Evolutionary conservation across 1,284 basidiomycete genomes (phyloP), one percentile per base, ranked within the genome.

Genomic region (Ustilago vetiveriae): DNA sequence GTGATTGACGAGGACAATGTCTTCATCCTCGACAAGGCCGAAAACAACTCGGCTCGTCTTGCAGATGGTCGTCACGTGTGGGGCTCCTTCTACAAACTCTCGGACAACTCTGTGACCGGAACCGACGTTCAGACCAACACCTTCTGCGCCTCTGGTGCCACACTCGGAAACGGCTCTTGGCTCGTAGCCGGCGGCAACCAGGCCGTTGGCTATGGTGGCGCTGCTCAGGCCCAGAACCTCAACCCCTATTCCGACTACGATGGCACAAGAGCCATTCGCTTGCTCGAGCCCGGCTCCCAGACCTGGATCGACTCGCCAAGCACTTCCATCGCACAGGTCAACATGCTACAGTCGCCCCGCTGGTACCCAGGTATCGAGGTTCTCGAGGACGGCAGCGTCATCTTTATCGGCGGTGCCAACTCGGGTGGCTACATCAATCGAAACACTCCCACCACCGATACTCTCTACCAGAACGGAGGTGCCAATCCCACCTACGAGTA

Each of bases 1-100:
- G 65, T 82, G 24, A 66, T 78, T 36, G 73, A 80, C 57, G 70
- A 82, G 41, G 49, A 80, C 39, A 73, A 67, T 36, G 79, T 82
- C 33, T 81, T 82, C 52, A 82, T 84, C 38, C 70, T 83, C 32
- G 83, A 84, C 72, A 84, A 84, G 70, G 79, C 76, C 11, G 83
- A 84, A 63, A 78, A 80, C 66, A 83, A 83, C 69, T 59, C 53
- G 10, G n/a, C 42, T 14, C 39, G 42, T 19, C 50, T 76, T 10
- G 22, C 44, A 13, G 57, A 72, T n/a, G 74, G 68, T 14, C 71
- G 63, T 33, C 77, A 74, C 13, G 69, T 74, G 4, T 81, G 80
- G 80, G 77, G 74, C 19, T 64, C 77, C 13, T 67, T 79, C 55
- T 69, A 76, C 41, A 64, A 63, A 17, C 52, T 80, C 16, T 36